Evolutionary conservation across 495 filamentous ascomycete genomes (phyloP).

Genomic region (Podospora bellae-mahoneyi): DNA sequence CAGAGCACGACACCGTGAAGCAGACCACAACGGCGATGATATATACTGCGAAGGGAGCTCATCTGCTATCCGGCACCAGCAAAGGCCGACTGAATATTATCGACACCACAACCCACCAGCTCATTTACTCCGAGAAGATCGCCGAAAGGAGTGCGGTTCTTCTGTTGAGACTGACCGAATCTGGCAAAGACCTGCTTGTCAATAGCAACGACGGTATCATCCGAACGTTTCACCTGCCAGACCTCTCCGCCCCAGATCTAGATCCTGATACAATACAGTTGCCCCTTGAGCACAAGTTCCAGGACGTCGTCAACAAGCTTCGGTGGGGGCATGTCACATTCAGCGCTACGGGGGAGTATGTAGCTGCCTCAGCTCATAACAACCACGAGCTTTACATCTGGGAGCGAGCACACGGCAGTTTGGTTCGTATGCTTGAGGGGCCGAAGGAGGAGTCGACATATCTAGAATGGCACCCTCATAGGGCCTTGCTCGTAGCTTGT

Average conservation of each 20-base stretch:
- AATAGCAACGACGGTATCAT: constrained; percentile 92
- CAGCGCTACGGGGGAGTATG: constrained; percentile 86
- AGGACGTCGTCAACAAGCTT: constrained; percentile 91
- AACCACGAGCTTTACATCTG: constrained; percentile 98
- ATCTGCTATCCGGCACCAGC: constrained; percentile 86
- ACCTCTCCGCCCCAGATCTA: constrained; percentile 51
- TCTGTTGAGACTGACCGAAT: constrained; percentile 75
- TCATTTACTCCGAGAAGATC: constrained; percentile 81
- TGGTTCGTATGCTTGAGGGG: constrained; percentile 94
- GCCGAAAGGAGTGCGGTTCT: constrained; percentile 77
- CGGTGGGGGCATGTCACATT: constrained; percentile 96
- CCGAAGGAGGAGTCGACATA: constrained; percentile 91
- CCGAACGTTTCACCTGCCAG: constrained; percentile 69
- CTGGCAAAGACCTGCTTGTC: constrained; percentile 79
- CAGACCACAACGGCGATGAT: constrained; percentile 87
- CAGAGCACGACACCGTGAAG: constrained; percentile 70
- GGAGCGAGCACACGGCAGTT: constrained; percentile 88
- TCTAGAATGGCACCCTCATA: constrained; percentile 93
- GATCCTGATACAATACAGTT: constrained; percentile 72
- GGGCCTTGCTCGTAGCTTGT: constrained; percentile 83
- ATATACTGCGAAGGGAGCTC: constrained; percentile 78
- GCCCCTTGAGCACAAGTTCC: constrained; percentile 95
- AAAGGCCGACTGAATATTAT: constrained; percentile 97
- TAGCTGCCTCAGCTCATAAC: constrained; percentile 90
- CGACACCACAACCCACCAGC: constrained; percentile 68